Evolutionary conservation across 2,329 filamentous ascomycete genomes (phyloP), one percentile per base, ranked within the genome.

Genomic region (Zopfia rhizophila): DNA sequence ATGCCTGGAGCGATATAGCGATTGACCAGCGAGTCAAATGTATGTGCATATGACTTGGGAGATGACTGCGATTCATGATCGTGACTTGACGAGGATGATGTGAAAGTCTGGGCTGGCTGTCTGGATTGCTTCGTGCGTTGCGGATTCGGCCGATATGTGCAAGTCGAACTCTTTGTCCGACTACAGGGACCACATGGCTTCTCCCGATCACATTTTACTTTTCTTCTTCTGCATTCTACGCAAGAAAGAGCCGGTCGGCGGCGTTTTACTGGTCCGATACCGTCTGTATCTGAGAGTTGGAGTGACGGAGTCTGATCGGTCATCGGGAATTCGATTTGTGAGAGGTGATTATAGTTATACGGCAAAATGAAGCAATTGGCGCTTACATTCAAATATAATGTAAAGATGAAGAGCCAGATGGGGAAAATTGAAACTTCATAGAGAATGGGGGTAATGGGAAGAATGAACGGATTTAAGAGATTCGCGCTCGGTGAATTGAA

Each of bases 241-340:
- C 63, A 69, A 7, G 63, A 63, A 11, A 68, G 48, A 7, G 66
- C 61, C 18, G 63, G 60, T 33, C 61, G 50, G 18, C 64, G 53
- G 17, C 60, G 57, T 42, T 63, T 66, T 5, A 47, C 38, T 8
- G 57, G 53, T 1, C 58, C 57, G 10, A 47, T 40, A 21, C 57
- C 50, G 39, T 64, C 59, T 13, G 48, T 47, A 7, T 42, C 40
- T 13, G 52, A 23, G 5, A 49, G 47, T 16, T 45, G 55, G 7
- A 58, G 36, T 14, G 52, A 53, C 22, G 56, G 50, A 50, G 22
- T 21, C 12, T 39, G 37, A 36, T 11, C 12, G 32, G 32, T 22
- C 10, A 18, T 18, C 14, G 18, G 18, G 8, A 16, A 14, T 21
- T 36, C 13, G 22, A 17, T 11, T 18, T 11, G 8, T 16, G 6